These are phyloP conservation scores for Pichia rugopelliculosa DNA, from an alignment of 805 yeast species.

Conservation along the genomic window DNA sequence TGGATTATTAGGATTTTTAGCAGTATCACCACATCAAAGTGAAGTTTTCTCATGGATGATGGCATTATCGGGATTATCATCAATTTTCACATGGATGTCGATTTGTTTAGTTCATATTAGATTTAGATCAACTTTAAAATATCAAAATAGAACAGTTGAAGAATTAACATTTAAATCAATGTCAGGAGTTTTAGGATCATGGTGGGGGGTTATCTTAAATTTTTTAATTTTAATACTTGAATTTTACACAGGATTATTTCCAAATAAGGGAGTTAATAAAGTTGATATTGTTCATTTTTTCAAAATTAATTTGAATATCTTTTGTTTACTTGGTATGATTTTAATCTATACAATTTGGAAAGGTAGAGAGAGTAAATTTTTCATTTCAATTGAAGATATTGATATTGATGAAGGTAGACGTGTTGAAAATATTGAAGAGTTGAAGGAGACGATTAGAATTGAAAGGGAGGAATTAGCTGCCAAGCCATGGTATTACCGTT, in stretches of 20 bases:
- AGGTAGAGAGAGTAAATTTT: slow-evolving; percentile 35
- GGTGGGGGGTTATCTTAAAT: slow-evolving; percentile 48
- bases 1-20: slow-evolving; percentile 51
- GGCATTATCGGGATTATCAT: slow-evolving; percentile 61
- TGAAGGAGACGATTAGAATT: slow-evolving; percentile 42
- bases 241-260: slow-evolving; percentile 72
- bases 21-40: slow-evolving; percentile 44
- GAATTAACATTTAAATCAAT: slow-evolving; percentile 60
- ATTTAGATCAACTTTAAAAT: slow-evolving; percentile 53
- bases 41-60: slow-evolving; percentile 64
- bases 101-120: slow-evolving; percentile 57
- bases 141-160: slow-evolving; percentile 52
- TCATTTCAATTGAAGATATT: slow-evolving; percentile 38
- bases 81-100: slow-evolving; percentile 68
- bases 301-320: slow-evolving; percentile 50
- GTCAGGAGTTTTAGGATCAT: slow-evolving; percentile 57
- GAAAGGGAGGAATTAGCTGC: slow-evolving; percentile 38
- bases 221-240: slow-evolving; percentile 55
- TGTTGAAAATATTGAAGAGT: slow-evolving; percentile 42
- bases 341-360: slow-evolving; percentile 27
- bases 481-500: slow-evolving; percentile 37
- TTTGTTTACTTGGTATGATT: slow-evolving; percentile 46
- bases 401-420: slow-evolving; percentile 55
- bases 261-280: slow-evolving; percentile 34
- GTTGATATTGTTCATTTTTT: slow-evolving; percentile 52